Percentiles rank a stretch among this genome's conserved stretches.
phyloP scores from a whole-genome alignment of 495 filamentous ascomycete genomes.

The Lasiosphaeris hirsuta region DNA sequence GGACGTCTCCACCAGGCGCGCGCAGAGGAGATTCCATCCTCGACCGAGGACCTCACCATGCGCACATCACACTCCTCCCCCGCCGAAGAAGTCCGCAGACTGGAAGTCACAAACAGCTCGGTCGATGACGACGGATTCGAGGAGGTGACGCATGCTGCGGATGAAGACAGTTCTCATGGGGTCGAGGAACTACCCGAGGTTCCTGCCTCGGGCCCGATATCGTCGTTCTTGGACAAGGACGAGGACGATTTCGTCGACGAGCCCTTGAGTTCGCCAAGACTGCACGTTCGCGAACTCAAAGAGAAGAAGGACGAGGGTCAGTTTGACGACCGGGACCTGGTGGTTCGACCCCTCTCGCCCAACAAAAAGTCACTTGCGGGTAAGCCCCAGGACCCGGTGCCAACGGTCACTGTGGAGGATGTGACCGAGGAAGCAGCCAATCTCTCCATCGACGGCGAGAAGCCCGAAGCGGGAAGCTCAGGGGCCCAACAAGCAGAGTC shows the following conservation, averaged over 20 bases:
- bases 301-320: slow-evolving; percentile 33
- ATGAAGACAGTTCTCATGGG: slow-evolving; percentile 57
- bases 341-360: slow-evolving; percentile 50
- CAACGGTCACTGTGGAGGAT: background rate
- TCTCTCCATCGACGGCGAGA: slow-evolving; percentile 3
- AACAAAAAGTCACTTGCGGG: slow-evolving; percentile 32
- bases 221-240: slow-evolving; percentile 50
- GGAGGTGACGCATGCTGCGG: slow-evolving; percentile 71
- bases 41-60: slow-evolving; percentile 44
- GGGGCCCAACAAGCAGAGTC: background rate
- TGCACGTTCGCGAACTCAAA: slow-evolving; percentile 40
- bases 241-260: slow-evolving; percentile 72
- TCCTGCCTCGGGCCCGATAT: slow-evolving; percentile 22
- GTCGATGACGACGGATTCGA: slow-evolving; percentile 91
- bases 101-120: slow-evolving; percentile 70
- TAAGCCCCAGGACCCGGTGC: background rate
- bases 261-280: slow-evolving; percentile 56
- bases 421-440: background rate
- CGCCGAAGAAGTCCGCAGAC: slow-evolving; percentile 49
- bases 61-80: slow-evolving; percentile 43
- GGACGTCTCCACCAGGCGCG: slow-evolving; percentile 49
- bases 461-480: background rate
- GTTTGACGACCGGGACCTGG: slow-evolving; percentile 43
- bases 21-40: slow-evolving; percentile 35
- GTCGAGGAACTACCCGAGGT: slow-evolving; percentile 49